These are phyloP conservation scores for Colletotrichum nymphaeae DNA, from an alignment of 2,329 filamentous ascomycete species.

Conservation along the genomic window DNA sequence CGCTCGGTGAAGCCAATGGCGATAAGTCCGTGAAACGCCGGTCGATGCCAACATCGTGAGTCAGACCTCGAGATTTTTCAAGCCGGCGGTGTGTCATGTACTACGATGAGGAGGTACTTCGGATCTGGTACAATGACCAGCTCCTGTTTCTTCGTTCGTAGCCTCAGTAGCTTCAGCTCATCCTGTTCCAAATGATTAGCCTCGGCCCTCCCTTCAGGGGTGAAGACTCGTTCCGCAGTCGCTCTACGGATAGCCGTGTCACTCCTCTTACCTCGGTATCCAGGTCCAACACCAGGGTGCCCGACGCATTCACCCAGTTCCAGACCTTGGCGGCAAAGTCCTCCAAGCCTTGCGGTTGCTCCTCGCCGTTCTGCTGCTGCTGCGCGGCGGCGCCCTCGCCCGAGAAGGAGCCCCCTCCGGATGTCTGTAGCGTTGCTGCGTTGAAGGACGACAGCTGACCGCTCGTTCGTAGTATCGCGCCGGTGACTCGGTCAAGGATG, in stretches of 20 bases:
- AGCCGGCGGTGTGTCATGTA: conserved; percentile 83
- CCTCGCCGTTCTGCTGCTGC: conserved; percentile 55
- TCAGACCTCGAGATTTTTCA: conserved; percentile 45
- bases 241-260: neutral
- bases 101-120: conserved; percentile 82
- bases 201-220: neutral
- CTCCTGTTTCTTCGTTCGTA: conserved; percentile 88
- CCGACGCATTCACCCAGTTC: conserved; percentile 78
- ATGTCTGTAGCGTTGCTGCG: conserved; percentile 21
- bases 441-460: conserved; percentile 72
- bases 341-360: conserved; percentile 65
- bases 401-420: conserved; percentile 51
- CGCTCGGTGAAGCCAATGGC: neutral
- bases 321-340: conserved; percentile 82
- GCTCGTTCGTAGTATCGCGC: conserved; percentile 79
- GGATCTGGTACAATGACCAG: conserved; percentile 84
- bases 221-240: neutral
- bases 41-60: neutral
- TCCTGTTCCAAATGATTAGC: conserved; percentile 59
- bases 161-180: conserved; percentile 78
- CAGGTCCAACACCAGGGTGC: conserved; percentile 76
- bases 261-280: conserved; percentile 70
- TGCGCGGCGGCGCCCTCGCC: conserved; percentile 51
- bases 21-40: conserved; percentile 2
- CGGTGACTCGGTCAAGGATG: conserved; percentile 77